Conservation (phyloP, 176 grass and related monocot genomes). For the Triticum dicoccoides region DNA sequence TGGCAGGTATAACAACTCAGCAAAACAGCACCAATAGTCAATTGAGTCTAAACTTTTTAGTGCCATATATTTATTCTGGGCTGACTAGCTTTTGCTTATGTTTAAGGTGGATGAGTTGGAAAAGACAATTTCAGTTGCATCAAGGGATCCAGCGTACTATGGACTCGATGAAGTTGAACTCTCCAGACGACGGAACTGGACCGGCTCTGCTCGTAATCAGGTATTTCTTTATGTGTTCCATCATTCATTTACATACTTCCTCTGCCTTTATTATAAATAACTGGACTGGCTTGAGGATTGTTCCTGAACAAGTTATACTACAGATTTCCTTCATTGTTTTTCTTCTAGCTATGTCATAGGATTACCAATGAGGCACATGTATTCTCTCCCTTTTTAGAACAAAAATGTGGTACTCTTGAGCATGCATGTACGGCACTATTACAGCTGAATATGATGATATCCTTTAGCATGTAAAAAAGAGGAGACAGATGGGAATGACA, state of each 20-base stretch:
- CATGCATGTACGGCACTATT: not conserved
- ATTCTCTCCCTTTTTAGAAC: not conserved
- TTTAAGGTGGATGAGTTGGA: constrained; percentile 88
- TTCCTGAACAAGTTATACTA: not conserved
- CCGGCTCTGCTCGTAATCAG: constrained; percentile 65
- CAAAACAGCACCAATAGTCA: not conserved
- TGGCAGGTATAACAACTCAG: constrained; percentile 61
- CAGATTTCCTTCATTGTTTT: not conserved
- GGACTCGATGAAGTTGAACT: constrained; percentile 89
- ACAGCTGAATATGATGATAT: not conserved
- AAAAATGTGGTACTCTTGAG: not conserved
- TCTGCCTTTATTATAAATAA: not conserved
- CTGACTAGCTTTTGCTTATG: constrained; percentile 10
- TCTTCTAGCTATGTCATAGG: not conserved
- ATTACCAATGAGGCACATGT: not conserved
- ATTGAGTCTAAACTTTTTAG: not conserved
- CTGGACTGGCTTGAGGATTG: not conserved
- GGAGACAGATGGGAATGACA: not conserved
- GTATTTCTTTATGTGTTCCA: constrained; percentile 22
- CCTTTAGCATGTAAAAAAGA: not conserved
- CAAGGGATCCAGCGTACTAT: constrained; percentile 88
- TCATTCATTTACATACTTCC: not conserved
- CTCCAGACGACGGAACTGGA: constrained; percentile 83
- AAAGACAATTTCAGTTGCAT: constrained; percentile 84
- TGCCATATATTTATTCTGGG: not conserved